Base-by-base conservation (phyloP, 2,329 filamentous ascomycete species). In the Zymoseptoria tritici region DNA sequence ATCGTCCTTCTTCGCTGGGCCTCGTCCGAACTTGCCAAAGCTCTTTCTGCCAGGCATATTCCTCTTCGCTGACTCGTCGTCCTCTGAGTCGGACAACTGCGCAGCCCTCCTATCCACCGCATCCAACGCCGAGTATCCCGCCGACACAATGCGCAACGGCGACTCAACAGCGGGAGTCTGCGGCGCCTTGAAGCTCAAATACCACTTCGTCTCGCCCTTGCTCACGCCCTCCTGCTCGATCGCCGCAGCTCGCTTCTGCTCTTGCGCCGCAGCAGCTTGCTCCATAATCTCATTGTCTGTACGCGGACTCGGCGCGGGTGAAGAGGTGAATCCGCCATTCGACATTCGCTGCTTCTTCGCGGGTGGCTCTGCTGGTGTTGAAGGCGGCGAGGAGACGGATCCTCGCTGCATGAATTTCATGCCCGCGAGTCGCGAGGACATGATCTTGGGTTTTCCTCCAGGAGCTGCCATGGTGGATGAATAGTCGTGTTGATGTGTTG, bases 391-490 rank as follows among this genome's bases (percentile, higher is more conserved):
- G 55, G 87, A 85, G 55, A 86, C 88, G 63, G 89, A 89, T 69
- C 58, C 59, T n/a, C 92, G 85, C 79, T 96, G 92, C 92, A 97
- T 97, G 73, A 97, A 97, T 79, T 85, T 68, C 59, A 60, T 97
- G 46, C 89, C 92, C 71, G 95, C 81, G 54, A 97, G 86, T 66
- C 91, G 86, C 60, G 88, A 92, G 64, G 92, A 96, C 85, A 95
- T 91, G 52, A 81, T 81, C 75, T 88, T 88, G 31, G 83, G 83
- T 53, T 84, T 79, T 22, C 60, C 62, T 2, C 36, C 19, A 3
- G 54, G 52, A 26, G 63, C 31, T 24, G 65, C 62, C 63, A 64
- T 65, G 22, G 24, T 65, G n/a, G 20, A 46, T 46, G 42, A n/a
- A 55, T 55, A 11, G 19, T 55, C 21, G 21, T 55, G 54, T 21